Evolutionary conservation across 148 eudicot genomes (phyloP).

Genomic region (Polygonum aviculare): DNA sequence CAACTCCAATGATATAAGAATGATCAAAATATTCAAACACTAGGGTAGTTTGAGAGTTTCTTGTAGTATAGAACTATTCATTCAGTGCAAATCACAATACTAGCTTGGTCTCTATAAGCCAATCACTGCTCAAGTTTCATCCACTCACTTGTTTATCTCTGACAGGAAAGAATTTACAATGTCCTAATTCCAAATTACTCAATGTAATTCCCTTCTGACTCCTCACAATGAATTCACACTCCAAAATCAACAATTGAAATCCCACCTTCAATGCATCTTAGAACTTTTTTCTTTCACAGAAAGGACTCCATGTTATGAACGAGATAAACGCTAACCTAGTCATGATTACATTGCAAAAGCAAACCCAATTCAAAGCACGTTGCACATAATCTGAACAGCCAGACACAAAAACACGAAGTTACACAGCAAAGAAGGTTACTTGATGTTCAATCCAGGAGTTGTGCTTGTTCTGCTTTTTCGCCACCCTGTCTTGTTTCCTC

Average conservation of each 20-base stretch:
- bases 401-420: not conserved
- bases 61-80: not conserved
- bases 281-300: not conserved
- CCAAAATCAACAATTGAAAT: not conserved
- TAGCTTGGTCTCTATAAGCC: not conserved
- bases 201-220: not conserved
- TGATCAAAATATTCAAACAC: not conserved
- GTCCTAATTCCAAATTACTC: not conserved
- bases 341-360: not conserved
- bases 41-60: not conserved
- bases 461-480: conserved; percentile 54
- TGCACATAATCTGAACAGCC: not conserved
- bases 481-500: conserved; percentile 50
- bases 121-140: not conserved
- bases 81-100: not conserved
- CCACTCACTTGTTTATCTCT: not conserved
- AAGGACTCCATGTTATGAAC: not conserved
- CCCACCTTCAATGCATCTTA: not conserved
- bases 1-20: not conserved
- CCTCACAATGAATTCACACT: not conserved
- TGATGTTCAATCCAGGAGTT: conserved; percentile 48
- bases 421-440: conserved; percentile 18
- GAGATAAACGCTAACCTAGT: not conserved
- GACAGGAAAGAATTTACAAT: not conserved
- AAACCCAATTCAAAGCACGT: not conserved